Evolutionary conservation across 2,329 filamentous ascomycete genomes (phyloP).

Genomic region (Zymoseptoria passerinii): DNA sequence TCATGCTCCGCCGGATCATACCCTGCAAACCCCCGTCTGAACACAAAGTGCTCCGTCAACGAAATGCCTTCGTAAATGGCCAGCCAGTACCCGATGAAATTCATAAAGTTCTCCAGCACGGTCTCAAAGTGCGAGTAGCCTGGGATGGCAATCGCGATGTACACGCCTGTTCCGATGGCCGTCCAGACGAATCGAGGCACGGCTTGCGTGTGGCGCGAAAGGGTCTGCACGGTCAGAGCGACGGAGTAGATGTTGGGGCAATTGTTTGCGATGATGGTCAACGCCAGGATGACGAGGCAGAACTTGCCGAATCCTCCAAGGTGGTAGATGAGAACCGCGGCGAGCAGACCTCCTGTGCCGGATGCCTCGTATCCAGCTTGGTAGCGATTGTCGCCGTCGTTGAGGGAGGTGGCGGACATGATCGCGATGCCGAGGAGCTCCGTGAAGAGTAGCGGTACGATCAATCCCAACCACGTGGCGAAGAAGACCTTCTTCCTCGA

Average conservation of each 20-base stretch:
- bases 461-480: constrained; percentile 60
- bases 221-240: constrained; percentile 57
- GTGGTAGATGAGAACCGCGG: constrained; percentile 53
- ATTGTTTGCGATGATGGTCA: constrained; percentile 40
- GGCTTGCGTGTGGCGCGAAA: constrained; percentile 49
- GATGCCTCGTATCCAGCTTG: constrained; percentile 46
- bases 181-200: constrained; percentile 64
- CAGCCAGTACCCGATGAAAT: constrained; percentile 57
- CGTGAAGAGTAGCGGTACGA: constrained; percentile 64
- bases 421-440: constrained; percentile 65
- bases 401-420: constrained; percentile 53
- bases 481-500: constrained; percentile 56
- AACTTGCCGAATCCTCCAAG: constrained; percentile 64
- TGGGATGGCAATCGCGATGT: constrained; percentile 61
- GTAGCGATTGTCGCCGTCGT: constrained; percentile 49
- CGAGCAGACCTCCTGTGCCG: constrained; percentile 59
- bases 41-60: constrained; percentile 60
- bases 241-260: constrained; percentile 54
- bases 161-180: constrained; percentile 51
- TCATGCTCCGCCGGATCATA: constrained; percentile 55
- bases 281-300: constrained; percentile 45
- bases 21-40: constrained; percentile 52
- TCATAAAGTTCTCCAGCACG: constrained; percentile 63
- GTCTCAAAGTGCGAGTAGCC: constrained; percentile 58
- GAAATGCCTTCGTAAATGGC: constrained; percentile 63